phyloP scores from a whole-genome alignment of 129 eudicot species.

The Arctium minus region DNA sequence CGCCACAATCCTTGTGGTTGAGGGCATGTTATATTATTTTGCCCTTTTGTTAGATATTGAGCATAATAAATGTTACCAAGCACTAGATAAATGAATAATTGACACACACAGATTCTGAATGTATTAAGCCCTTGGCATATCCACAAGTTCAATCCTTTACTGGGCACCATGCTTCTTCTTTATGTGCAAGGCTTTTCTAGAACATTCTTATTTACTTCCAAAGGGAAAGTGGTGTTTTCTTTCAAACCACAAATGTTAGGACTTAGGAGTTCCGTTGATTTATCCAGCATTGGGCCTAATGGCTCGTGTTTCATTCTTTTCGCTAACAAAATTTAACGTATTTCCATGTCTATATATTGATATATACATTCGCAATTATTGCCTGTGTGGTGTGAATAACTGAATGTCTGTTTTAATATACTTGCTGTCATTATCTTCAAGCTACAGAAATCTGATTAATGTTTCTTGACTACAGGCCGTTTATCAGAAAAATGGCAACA shows the following conservation, averaged over 20 bases:
- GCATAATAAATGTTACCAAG: background rate
- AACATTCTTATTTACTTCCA: background rate
- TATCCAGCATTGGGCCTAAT: background rate
- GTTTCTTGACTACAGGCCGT: slow-evolving; percentile 42
- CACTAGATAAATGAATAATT: background rate
- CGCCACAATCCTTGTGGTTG: too few species aligned
- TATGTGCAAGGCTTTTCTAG: background rate
- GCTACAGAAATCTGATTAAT: background rate
- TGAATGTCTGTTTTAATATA: background rate
- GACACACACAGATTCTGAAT: background rate
- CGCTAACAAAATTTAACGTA: background rate
- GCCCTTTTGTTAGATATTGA: background rate
- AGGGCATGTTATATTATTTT: too few species aligned
- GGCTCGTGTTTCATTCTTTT: background rate
- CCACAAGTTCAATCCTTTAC: background rate
- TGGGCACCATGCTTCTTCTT: background rate
- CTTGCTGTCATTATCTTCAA: background rate
- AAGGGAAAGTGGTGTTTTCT: background rate
- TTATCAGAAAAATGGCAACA: slow-evolving; percentile 72
- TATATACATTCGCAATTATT: background rate
- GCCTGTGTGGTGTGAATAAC: background rate
- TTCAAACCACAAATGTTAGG: background rate
- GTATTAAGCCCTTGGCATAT: background rate
- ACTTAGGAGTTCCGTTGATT: background rate
- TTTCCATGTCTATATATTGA: background rate